phyloP scores from a whole-genome alignment of 1,284 basidiomycete genomes.

The Sporisorium reilianum region DNA sequence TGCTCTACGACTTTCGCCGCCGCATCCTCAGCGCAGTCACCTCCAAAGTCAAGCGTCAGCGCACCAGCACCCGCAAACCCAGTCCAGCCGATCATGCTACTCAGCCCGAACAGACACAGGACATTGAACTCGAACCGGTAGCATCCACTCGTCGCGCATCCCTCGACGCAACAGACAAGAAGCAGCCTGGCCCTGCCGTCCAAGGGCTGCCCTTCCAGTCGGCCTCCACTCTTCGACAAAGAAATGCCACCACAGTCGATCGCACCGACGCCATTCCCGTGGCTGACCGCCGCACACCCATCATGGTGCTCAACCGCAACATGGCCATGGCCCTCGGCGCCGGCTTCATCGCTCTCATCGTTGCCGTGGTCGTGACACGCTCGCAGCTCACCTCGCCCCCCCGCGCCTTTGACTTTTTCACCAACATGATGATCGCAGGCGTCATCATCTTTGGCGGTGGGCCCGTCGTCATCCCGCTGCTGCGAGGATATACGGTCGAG shows the following conservation, averaged over 20 bases:
- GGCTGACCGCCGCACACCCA: constrained; percentile 31
- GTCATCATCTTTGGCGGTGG: constrained; percentile 76
- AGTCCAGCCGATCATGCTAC: no score
- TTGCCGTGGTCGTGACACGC: constrained; percentile 69
- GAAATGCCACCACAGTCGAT: constrained; percentile 14
- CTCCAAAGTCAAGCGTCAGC: background rate
- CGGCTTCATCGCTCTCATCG: constrained; percentile 62
- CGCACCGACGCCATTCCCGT: background rate
- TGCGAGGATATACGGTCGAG: constrained; percentile 75
- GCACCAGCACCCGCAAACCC: background rate
- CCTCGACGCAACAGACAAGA: constrained; percentile 19
- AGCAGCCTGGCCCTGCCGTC: constrained; percentile 12
- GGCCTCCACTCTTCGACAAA: constrained; percentile 15
- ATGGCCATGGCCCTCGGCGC: constrained; percentile 60
- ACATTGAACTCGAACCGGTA: constrained; percentile 49
- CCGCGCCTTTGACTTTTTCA: constrained; percentile 70
- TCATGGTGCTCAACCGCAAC: constrained; percentile 46
- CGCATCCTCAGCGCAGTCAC: constrained; percentile 11
- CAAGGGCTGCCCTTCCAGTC: constrained; percentile 27
- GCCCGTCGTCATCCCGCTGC: constrained; percentile 75
- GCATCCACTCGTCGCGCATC: constrained; percentile 4
- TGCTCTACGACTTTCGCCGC: constrained; percentile 67
- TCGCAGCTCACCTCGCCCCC: constrained; percentile 65
- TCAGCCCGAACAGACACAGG: constrained; percentile 14
- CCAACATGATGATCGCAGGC: constrained; percentile 72